phyloP scores from a whole-genome alignment of 768 basidiomycete species.

The Chlorophyllum brunneum region DNA sequence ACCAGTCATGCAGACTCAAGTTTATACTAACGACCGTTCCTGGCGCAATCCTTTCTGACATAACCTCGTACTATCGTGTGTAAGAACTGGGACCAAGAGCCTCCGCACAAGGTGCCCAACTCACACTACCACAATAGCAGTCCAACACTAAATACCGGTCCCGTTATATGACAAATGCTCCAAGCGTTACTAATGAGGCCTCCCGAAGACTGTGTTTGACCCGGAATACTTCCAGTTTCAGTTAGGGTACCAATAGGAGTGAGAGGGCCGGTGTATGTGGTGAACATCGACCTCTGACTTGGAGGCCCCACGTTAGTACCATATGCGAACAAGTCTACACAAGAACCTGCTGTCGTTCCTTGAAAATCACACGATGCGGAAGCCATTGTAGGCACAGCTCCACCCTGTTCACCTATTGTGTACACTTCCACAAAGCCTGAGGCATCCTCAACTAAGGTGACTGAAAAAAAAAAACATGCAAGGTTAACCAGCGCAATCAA shows the following conservation, averaged over 20 bases:
- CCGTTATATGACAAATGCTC: not conserved
- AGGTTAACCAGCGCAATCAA: no score
- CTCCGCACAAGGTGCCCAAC: no score
- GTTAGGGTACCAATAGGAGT: not conserved
- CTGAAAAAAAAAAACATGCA: no score
- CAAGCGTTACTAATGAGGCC: not conserved
- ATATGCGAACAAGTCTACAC: not conserved
- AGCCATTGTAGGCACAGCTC: not conserved
- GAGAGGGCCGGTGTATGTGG: not conserved
- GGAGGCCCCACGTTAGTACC: not conserved
- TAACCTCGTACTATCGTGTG: no score
- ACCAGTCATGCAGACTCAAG: no score
- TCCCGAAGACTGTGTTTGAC: not conserved
- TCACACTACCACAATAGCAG: no score
- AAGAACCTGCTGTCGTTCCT: not conserved
- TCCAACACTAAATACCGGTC: no score
- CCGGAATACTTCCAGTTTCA: not conserved
- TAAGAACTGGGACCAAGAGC: no score
- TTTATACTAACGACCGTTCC: no score
- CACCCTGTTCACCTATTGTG: not conserved
- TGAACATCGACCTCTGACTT: no score
- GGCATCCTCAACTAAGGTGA: not conserved
- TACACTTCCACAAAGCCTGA: not conserved
- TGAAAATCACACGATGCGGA: not conserved
- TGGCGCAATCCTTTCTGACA: no score